Base-by-base conservation (phyloP, 2,329 filamentous ascomycete species). In the Colletotrichum noveboracense region DNA sequence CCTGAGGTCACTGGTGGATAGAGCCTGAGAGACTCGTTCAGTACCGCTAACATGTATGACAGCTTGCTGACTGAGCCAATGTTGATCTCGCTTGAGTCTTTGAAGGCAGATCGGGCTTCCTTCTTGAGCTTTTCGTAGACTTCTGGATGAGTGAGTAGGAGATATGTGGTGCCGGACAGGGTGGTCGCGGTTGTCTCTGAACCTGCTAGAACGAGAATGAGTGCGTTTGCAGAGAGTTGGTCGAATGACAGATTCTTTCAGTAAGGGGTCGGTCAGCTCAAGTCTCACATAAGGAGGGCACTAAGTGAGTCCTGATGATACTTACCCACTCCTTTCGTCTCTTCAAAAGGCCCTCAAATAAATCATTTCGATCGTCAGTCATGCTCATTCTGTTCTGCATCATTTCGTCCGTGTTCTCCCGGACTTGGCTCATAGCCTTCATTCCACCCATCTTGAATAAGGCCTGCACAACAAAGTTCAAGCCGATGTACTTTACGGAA, bases 131-230 rank as follows among this genome's bases (percentile, higher is more conserved):
- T 84, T 9, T 80, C 61, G 8, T 85, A 75, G 2, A 75, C 78
- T 0, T 80, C 67, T 0, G 83, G 84, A 36, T 86, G 82, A 3
- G 48, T 79, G 0, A 80, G 70, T 4, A 90, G 80, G 1, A 86
- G 80, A 68, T 84, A 89, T 0, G 86, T 87, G 0, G 82, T 79
- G 3, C 87, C 87, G 0, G 82, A 79, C 4, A 89, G 79, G 4
- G 84, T 79, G 0, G 87, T 87, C 0, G 87, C 87, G 0, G 87
- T 89, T 0, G 88, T 89, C 70, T 89, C 87, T 6, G 82, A 84
- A 0, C 87, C 88, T 0, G 85, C 87, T 8, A 82, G 21, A 12
- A 84, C 78, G 2, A 84, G 55, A 1, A 76, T 66, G 0, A 78
- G 69, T 6, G 77, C 67, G 7, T 77, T 81, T 13, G 66, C 69